These are phyloP conservation scores for Crepidotus variabilis DNA, from an alignment of 768 basidiomycete genomes.

Conservation along the genomic window DNA sequence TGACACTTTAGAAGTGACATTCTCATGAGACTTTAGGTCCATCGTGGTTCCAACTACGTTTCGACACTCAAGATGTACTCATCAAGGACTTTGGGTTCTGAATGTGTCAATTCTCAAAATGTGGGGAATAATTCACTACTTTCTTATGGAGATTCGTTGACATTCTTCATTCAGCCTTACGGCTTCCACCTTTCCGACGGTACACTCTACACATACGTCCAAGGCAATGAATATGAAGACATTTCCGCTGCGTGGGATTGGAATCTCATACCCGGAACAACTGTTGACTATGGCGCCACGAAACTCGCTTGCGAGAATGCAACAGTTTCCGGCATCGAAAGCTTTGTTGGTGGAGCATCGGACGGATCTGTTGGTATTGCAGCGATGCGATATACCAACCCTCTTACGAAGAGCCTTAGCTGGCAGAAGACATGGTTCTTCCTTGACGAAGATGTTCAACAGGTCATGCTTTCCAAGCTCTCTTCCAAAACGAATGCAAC, in stretches of 20 bases:
- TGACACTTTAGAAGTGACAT: not conserved
- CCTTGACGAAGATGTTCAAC: slow-evolving; percentile 57
- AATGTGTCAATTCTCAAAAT: slow-evolving; percentile 62
- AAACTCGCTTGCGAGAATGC: slow-evolving; percentile 44
- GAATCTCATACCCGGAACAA: slow-evolving; percentile 73
- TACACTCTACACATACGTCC: slow-evolving; percentile 56
- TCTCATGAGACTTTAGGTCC: slow-evolving; percentile 38
- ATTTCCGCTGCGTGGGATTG: slow-evolving; percentile 74
- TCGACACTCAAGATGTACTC: slow-evolving; percentile 65
- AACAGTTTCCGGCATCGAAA: slow-evolving; percentile 40
- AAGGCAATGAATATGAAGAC: slow-evolving; percentile 70
- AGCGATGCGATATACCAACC: slow-evolving; percentile 67
- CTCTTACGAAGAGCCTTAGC: slow-evolving; percentile 44
- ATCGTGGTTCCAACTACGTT: slow-evolving; percentile 58
- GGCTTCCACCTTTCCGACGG: slow-evolving; percentile 74
- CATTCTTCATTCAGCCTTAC: slow-evolving; percentile 32
- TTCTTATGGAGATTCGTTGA: not conserved
- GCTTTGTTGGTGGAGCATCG: slow-evolving; percentile 66
- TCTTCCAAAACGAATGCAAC: slow-evolving; percentile 40
- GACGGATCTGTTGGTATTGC: slow-evolving; percentile 53
- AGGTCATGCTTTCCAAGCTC: slow-evolving; percentile 56
- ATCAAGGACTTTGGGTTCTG: slow-evolving; percentile 52
- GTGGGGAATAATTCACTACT: slow-evolving; percentile 25
- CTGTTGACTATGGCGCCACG: slow-evolving; percentile 59
- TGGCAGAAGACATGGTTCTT: slow-evolving; percentile 79